phyloP scores from a whole-genome alignment of 2,329 filamentous ascomycete genomes.

The Colletotrichum shisoi region DNA sequence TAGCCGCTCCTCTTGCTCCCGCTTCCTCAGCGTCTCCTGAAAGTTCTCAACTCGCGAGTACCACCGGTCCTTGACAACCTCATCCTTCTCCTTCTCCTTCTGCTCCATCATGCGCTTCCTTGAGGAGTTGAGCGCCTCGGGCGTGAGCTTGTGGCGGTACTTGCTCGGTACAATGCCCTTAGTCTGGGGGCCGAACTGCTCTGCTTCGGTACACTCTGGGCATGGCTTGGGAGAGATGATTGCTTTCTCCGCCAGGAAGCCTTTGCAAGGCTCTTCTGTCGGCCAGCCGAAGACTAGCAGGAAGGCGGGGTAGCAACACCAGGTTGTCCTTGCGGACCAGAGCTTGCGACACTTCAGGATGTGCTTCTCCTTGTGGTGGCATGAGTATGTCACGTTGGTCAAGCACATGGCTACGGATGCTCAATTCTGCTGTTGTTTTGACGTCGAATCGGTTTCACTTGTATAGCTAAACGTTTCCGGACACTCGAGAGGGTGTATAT shows the following conservation, averaged over 20 bases:
- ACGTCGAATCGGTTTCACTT: too few species aligned
- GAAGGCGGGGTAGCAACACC: constrained; percentile 25
- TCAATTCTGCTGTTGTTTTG: neutral
- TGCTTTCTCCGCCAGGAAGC: constrained; percentile 4
- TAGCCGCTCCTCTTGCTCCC: neutral
- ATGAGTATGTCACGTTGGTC: constrained; percentile 19
- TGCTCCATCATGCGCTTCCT: constrained; percentile 16
- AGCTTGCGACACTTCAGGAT: constrained; percentile 24
- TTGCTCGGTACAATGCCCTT: constrained; percentile 20
- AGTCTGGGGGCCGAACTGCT: constrained; percentile 13
- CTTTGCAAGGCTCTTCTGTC: constrained; percentile 19
- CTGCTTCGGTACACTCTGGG: constrained; percentile 23
- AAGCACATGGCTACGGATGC: constrained; percentile 30
- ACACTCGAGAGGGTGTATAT: neutral
- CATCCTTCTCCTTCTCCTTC: constrained; percentile 4
- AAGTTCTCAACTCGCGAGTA: constrained; percentile 1
- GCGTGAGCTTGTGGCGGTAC: constrained; percentile 13
- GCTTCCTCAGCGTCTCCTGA: neutral
- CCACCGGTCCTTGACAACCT: constrained; percentile 7
- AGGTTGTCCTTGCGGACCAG: constrained; percentile 15
- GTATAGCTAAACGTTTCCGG: neutral
- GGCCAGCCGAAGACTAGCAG: constrained; percentile 30
- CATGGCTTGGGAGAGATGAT: constrained; percentile 1
- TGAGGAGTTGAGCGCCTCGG: constrained; percentile 9
- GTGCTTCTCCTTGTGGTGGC: constrained; percentile 21